Evolutionary conservation across 2,329 filamentous ascomycete genomes (phyloP).

Genomic region (Thielaviopsis musarum): DNA sequence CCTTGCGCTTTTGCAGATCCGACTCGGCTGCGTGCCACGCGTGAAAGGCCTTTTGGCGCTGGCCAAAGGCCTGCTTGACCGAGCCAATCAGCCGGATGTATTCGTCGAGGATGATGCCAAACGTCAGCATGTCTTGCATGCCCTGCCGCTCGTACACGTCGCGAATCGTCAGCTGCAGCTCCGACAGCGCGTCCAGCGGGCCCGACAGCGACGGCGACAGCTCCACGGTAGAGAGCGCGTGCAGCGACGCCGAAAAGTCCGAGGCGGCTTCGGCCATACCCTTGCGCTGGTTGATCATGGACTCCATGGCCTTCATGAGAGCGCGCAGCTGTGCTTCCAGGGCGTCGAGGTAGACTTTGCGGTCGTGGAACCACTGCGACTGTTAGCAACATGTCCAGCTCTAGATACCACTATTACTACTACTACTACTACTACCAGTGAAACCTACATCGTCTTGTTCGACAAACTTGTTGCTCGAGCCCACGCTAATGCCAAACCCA

Average conservation of each 20-base stretch:
- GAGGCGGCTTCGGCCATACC: constrained; percentile 83
- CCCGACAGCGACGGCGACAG: constrained; percentile 76
- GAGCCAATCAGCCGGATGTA: constrained; percentile 93
- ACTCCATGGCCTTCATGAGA: constrained; percentile 83
- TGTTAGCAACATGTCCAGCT: too few species aligned
- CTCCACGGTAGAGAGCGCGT: constrained; percentile 82
- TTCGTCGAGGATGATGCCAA: constrained; percentile 95
- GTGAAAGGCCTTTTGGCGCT: constrained; percentile 91
- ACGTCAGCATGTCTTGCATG: constrained; percentile 87
- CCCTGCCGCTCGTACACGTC: constrained; percentile 95
- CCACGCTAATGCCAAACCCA: constrained; percentile 57
- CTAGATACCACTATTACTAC: too few species aligned
- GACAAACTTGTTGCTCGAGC: constrained; percentile 72
- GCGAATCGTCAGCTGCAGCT: constrained; percentile 81
- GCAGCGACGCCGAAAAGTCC: constrained; percentile 86
- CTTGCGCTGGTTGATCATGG: constrained; percentile 81
- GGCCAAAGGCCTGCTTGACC: constrained; percentile 81
- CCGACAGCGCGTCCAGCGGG: constrained; percentile 78
- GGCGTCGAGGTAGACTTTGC: constrained; percentile 84
- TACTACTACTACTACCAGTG: too few species aligned
- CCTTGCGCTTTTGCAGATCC: constrained; percentile 77
- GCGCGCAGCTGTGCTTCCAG: constrained; percentile 82
- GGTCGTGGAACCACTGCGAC: constrained; percentile 85
- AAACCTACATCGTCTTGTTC: constrained; percentile 81
- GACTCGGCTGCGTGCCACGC: constrained; percentile 84